Conservation (phyloP, 768 basidiomycete genomes). For the Piloderma croceum region DNA sequence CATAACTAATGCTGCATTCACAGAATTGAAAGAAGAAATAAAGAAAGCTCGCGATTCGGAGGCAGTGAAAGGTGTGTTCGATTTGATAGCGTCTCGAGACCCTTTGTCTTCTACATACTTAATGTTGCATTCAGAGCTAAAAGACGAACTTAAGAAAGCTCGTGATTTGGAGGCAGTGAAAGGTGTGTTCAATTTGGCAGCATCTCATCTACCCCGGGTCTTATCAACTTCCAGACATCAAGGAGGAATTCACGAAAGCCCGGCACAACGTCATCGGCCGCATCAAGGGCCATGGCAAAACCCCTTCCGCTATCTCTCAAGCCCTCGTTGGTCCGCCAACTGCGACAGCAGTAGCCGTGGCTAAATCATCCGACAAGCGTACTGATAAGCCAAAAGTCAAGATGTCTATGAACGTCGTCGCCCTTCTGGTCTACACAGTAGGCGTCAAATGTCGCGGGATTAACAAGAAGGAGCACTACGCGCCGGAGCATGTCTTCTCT, state of each 20-base stretch:
- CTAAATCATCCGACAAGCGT: conserved; percentile 6
- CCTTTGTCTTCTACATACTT: no score
- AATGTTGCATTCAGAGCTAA: no score
- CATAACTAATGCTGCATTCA: conserved; percentile 3
- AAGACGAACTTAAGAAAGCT: conserved; percentile 22
- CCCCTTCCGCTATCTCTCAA: conserved; percentile 12
- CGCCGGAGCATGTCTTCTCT: conserved; percentile 86
- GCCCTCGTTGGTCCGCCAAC: conserved; percentile 9
- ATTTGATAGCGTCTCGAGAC: no score
- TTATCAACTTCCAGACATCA: conserved; percentile 25
- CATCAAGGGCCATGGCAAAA: conserved; percentile 31
- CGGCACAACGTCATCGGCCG: conserved; percentile 37
- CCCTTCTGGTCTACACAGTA: conserved; percentile 87
- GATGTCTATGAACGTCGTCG: conserved; percentile 70
- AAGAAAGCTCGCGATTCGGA: conserved; percentile 16
- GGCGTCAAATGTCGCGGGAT: conserved; percentile 93
- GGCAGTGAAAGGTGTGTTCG: no score
- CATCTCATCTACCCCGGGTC: background rate
- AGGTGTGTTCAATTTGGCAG: conserved; percentile 16
- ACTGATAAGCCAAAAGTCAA: conserved; percentile 38
- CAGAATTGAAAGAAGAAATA: conserved; percentile 15
- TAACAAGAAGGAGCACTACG: conserved; percentile 80
- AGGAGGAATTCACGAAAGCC: conserved; percentile 36
- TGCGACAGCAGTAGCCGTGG: conserved; percentile 5
- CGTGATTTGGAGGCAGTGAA: conserved; percentile 32